Percentiles rank a stretch among this genome's conserved stretches.
Evolutionary conservation across 208 protist genomes (phyloP).

Genomic region (Acanthamoeba healyi): DNA sequence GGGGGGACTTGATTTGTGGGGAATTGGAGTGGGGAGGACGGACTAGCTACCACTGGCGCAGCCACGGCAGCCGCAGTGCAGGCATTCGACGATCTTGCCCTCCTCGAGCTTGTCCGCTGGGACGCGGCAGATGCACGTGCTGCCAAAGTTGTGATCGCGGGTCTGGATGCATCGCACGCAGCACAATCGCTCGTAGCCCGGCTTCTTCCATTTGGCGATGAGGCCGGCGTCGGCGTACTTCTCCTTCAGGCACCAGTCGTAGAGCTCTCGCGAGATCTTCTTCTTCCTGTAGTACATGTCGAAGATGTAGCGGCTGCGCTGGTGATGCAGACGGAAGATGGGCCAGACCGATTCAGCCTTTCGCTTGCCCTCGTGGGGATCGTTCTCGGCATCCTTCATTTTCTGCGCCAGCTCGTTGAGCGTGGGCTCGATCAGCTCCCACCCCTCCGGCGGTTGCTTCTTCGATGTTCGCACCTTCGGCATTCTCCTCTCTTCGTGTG

Average conservation of each 20-base stretch:
- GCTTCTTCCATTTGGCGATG: slow-evolving; percentile 95
- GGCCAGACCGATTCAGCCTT: slow-evolving; percentile 90
- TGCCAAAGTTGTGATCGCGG: slow-evolving; percentile 88
- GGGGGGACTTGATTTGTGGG: no score
- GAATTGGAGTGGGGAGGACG: neutral
- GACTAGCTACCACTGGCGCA: slow-evolving; percentile 79
- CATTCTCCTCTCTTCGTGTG: no score
- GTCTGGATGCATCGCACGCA: slow-evolving; percentile 91
- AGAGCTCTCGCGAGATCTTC: slow-evolving; percentile 90
- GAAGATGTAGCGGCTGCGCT: slow-evolving; percentile 91
- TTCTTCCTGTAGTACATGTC: slow-evolving; percentile 91
- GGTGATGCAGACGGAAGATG: slow-evolving; percentile 91
- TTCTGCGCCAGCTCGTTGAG: slow-evolving; percentile 89
- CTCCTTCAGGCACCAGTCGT: slow-evolving; percentile 91
- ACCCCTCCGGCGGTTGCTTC: slow-evolving; percentile 87
- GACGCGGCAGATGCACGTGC: slow-evolving; percentile 92
- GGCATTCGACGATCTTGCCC: slow-evolving; percentile 88
- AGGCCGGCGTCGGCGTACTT: slow-evolving; percentile 90
- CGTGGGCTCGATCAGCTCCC: slow-evolving; percentile 89
- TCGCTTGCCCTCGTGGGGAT: slow-evolving; percentile 92
- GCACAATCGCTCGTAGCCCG: slow-evolving; percentile 91
- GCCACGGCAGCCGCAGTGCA: slow-evolving; percentile 90
- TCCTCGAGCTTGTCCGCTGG: slow-evolving; percentile 86
- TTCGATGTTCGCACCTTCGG: slow-evolving; percentile 71
- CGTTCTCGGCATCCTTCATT: slow-evolving; percentile 91